phyloP scores from a whole-genome alignment of 1,284 basidiomycete genomes.

The Inonotus hispidus region DNA sequence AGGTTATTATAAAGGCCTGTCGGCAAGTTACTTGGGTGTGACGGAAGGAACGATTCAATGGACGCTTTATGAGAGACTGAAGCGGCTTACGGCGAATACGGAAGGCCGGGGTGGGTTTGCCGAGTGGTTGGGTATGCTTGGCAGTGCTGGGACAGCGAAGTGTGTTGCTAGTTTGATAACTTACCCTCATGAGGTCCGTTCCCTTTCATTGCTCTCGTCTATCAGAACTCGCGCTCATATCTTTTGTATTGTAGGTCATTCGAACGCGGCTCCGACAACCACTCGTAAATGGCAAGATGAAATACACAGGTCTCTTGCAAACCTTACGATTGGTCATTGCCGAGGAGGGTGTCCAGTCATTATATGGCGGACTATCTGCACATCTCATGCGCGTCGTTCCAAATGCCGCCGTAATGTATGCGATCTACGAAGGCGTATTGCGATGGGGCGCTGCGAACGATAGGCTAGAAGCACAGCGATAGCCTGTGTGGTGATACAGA shows the following conservation, averaged over 20 bases:
- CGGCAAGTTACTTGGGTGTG: conserved; percentile 93
- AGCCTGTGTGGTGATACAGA: background rate
- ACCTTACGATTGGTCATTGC: conserved; percentile 82
- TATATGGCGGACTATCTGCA: conserved; percentile 92
- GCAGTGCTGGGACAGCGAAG: conserved; percentile 92
- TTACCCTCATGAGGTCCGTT: conserved; percentile 89
- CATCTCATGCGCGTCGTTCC: conserved; percentile 97
- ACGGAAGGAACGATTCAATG: conserved; percentile 98
- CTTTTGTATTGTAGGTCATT: conserved; percentile 54
- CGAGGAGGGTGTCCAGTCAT: conserved; percentile 82
- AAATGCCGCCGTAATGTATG: conserved; percentile 96
- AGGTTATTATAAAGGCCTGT: conserved; percentile 94
- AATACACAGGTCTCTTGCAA: conserved; percentile 85
- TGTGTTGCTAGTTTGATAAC: conserved; percentile 90
- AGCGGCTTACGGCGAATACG: conserved; percentile 51
- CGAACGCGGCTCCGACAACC: conserved; percentile 92
- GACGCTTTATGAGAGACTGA: conserved; percentile 90
- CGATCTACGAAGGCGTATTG: conserved; percentile 73
- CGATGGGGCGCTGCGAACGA: conserved; percentile 40
- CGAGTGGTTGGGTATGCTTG: conserved; percentile 80
- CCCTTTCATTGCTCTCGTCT: background rate
- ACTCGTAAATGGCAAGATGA: conserved; percentile 62
- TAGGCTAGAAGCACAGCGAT: conserved; percentile 5
- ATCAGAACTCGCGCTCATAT: background rate
- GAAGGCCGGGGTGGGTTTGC: conserved; percentile 49